Base-by-base conservation (phyloP, 1,284 basidiomycete genomes). In the Hemileia vastatrix region DNA sequence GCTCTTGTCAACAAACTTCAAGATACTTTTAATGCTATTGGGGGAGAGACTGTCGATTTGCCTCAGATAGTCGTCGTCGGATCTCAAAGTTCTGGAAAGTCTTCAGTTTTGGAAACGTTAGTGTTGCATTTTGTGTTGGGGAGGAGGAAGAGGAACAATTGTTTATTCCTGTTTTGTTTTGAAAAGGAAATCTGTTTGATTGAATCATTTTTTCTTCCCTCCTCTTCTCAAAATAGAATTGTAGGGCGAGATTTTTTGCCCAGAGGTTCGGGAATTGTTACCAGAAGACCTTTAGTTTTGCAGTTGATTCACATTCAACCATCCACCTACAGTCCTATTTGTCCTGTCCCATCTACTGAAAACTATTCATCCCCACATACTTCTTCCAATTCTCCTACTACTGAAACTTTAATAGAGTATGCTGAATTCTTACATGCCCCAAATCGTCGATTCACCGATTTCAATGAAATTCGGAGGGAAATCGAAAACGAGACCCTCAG, bases 401-500 rank as follows among this genome's bases (percentile, higher is more conserved):
- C 63, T 75, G 79, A 18, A 78, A 33, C 67, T n/a, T 76, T 74
- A 67, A 84, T 83, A 24, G 92, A 94, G 81, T 97, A 93, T 84
- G 94, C 85, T 57, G 94, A 98, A 77, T 98, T 98, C 77, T 82
- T 97, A 32, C 94, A 98, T 77, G 82, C 94, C 66, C 59, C 59
- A 27, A 92, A 97, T 82, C 90, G 90, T 76, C 84, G 88, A 54
- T 97, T 94, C 78, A 93, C 90, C 51, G 93, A 97, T 75, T 97
- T 95, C 75, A 81, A 83, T 58, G 93, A 97, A 71, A 88, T 98
- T 68, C 83, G 92, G 43, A 87, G 87, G 68, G 95, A 99, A 79
- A 98, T 99, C 67, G 94, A 98, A 78, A 88, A 91, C 75, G 95
- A 99, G 80, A 98, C 95, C 1, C 93, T 88, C 76, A 81, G 94